Evolutionary conservation across 2,329 filamentous ascomycete species (phyloP).

Genomic region (Epichloe brachyelytri): DNA sequence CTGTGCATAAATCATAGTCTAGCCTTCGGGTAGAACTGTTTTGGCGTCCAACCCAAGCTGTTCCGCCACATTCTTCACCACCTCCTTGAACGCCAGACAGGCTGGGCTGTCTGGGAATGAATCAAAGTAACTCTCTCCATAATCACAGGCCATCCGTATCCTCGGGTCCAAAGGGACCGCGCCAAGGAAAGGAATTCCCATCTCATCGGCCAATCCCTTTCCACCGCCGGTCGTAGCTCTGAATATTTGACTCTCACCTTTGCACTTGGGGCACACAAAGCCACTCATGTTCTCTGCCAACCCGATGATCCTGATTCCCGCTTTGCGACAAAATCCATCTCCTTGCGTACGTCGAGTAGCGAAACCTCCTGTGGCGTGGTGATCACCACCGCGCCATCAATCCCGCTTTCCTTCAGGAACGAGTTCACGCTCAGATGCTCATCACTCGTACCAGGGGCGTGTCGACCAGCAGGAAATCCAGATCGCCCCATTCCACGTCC

Average conservation of each 20-base stretch:
- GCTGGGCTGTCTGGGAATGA: conserved; percentile 88
- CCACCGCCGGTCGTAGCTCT: conserved; percentile 83
- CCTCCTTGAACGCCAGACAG: conserved; percentile 64
- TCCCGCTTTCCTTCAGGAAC: conserved; percentile 78
- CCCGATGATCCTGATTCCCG: conserved; percentile 75
- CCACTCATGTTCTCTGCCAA: conserved; percentile 97
- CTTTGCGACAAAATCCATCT: conserved; percentile 97
- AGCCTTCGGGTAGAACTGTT: conserved; percentile 33
- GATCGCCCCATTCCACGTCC: conserved; percentile 93
- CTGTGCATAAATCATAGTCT: conserved; percentile 10
- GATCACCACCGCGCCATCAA: conserved; percentile 86
- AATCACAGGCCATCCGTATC: conserved; percentile 94
- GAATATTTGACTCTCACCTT: conserved; percentile 74
- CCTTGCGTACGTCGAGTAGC: conserved; percentile 85
- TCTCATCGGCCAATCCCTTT: conserved; percentile 65
- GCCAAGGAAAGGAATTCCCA: conserved; percentile 78
- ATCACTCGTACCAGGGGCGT: conserved; percentile 93
- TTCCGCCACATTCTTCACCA: conserved; percentile 60
- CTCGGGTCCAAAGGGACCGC: conserved; percentile 83
- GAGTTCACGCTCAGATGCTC: conserved; percentile 92
- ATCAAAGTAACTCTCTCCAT: conserved; percentile 94
- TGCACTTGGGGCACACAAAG: conserved; percentile 91
- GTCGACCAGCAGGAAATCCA: conserved; percentile 88
- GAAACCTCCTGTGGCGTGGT: conserved; percentile 93
- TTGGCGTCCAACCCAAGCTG: conserved; percentile 52